Base-by-base conservation (phyloP, 1,139 yeast genomes). In the Suhomyces terraborum region DNA sequence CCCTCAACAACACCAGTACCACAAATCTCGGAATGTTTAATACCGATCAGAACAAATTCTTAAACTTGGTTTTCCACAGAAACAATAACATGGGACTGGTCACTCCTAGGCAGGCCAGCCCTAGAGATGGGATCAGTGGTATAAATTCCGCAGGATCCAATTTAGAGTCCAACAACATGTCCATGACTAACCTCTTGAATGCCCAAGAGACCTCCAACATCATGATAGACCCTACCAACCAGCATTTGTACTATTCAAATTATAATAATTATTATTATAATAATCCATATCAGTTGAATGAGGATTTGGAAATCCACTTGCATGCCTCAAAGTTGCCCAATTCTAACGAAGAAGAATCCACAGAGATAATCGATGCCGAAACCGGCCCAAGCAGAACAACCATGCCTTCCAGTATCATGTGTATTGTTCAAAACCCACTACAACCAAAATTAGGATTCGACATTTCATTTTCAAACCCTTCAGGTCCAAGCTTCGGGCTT, bases 41-140 rank as follows among this genome's bases (percentile, higher is more conserved):
- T 19, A 47, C 51, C 39, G 62, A 53, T 35, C 59, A 54, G 10
- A 71, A 66, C 45, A 74, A 75, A 33, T 68, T 79, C 60, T 61
- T 79, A 44, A 79, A 76, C 47, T 58, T 78, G 46, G 70, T 79
- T 35, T 79, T 79, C 48, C 83, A 78, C 52, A 68, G 77, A 43
- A 66, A 70, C 38, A 38, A 41, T 16, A 38, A 41, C 19, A 24
- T 29, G 29, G 33, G 22, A 10, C 27, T 33, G 38, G 25, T 9
- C 4, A 34, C 33, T n/a, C 39, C 35, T 12, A 14, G 34, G 5
- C 38, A 27, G 30, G 28, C 22, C 13, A 13, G 36, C 38, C 36
- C 40, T n/a, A n/a, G 28, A 23, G 35, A 24, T 17, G 28, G 23
- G 38, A 41, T 29, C 34, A 26, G 26, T 17, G 28, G 20, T 14